Conservation (phyloP, 2,329 filamentous ascomycete species). For the Dichotomopilus funicola region DNA sequence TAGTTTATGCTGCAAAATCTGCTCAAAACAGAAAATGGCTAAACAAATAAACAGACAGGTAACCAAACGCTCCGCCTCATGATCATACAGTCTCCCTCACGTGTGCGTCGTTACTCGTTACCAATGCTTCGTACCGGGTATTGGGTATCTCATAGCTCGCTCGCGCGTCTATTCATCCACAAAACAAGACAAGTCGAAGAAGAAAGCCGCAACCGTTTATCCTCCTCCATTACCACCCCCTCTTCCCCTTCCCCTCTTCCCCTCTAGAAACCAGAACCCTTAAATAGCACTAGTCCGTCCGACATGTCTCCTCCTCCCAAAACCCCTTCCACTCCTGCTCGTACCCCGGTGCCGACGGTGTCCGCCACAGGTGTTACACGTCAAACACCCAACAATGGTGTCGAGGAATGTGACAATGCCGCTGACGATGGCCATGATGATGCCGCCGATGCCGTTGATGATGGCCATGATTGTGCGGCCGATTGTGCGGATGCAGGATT, state of each 20-base stretch:
- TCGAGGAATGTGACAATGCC: constrained; percentile 59
- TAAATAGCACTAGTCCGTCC: constrained; percentile 21
- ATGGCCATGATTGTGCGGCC: constrained; percentile 62
- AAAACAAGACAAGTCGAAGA: not conserved
- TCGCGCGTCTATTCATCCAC: too few relatives aligned
- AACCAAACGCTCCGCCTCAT: too few relatives aligned
- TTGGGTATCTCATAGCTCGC: too few relatives aligned
- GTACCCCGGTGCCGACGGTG: constrained; percentile 19
- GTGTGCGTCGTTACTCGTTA: too few relatives aligned
- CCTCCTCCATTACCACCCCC: not conserved
- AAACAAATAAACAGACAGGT: not conserved
- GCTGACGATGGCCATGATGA: constrained; percentile 61
- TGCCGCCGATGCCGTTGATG: constrained; percentile 57
- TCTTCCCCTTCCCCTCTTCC: not conserved
- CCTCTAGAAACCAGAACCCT: not conserved
- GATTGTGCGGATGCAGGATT: constrained; percentile 55
- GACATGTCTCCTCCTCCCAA: constrained; percentile 16
- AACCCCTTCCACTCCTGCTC: constrained; percentile 12
- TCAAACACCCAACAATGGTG: constrained; percentile 61
- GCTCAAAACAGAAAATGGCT: not conserved
- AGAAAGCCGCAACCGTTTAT: not conserved
- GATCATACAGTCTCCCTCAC: too few relatives aligned
- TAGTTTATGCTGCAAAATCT: not conserved
- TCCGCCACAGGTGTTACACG: constrained; percentile 42
- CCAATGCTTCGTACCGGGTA: too few relatives aligned